A percentile compares a stretch with the other conserved stretches of the same genome.
phyloP scores from a whole-genome alignment of 768 basidiomycete species.

The Termitomyces sp. region DNA sequence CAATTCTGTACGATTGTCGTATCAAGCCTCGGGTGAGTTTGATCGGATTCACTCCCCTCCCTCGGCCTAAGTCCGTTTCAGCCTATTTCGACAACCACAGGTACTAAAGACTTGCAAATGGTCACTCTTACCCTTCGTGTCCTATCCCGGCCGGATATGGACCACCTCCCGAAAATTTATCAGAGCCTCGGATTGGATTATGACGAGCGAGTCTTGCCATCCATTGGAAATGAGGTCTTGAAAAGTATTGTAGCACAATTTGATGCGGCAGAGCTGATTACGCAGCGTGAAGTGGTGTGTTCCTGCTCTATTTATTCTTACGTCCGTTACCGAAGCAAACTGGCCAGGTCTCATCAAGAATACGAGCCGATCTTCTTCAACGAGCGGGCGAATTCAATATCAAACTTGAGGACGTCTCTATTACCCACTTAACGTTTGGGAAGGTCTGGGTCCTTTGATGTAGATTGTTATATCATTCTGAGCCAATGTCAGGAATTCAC shows the following conservation, averaged over 20 bases:
- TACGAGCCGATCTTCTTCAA: slow-evolving; percentile 86
- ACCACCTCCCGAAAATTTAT: slow-evolving; percentile 89
- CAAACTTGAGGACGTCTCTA: slow-evolving; percentile 93
- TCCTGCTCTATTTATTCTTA: neutral
- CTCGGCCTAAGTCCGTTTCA: slow-evolving; percentile 22
- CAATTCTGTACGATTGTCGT: slow-evolving; percentile 95
- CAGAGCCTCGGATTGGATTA: slow-evolving; percentile 94
- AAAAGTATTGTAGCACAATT: slow-evolving; percentile 99
- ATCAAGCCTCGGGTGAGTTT: slow-evolving; percentile 85
- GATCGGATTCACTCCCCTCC: slow-evolving; percentile 1
- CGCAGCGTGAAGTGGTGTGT: slow-evolving; percentile 93
- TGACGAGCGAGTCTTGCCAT: slow-evolving; percentile 95
- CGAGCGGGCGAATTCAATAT: slow-evolving; percentile 97
- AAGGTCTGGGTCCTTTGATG: slow-evolving; percentile 42
- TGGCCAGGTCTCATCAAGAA: slow-evolving; percentile 78
- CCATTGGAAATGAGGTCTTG: slow-evolving; percentile 96
- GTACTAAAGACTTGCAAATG: slow-evolving; percentile 99
- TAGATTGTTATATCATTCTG: neutral
- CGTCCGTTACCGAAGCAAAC: neutral
- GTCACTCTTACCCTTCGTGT: slow-evolving; percentile 95
- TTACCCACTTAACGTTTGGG: slow-evolving; percentile 86
- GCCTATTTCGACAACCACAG: slow-evolving; percentile 99
- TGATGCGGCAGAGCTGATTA: slow-evolving; percentile 94
- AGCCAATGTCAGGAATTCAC: slow-evolving; percentile 68
- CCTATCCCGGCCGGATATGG: slow-evolving; percentile 86